Conservation (phyloP, 768 basidiomycete genomes). For the Rhodocollybia butyracea region DNA sequence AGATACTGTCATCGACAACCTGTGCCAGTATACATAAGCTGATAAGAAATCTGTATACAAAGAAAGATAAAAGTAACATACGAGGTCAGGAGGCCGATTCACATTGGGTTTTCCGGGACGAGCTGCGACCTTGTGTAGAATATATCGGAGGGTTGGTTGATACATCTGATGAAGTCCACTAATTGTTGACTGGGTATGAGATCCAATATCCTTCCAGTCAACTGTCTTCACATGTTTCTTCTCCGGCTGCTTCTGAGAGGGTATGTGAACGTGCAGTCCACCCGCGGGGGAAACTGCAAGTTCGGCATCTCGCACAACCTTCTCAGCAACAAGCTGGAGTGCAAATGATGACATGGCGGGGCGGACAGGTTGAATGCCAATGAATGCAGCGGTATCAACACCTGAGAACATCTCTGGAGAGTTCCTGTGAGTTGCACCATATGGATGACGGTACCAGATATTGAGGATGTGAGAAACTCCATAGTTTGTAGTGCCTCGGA, state of each 20-base stretch:
- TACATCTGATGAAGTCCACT: background rate
- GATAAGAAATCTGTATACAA: background rate
- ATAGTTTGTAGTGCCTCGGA: background rate
- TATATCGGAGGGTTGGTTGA: background rate
- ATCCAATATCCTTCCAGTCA: background rate
- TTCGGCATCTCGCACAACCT: background rate
- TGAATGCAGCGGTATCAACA: background rate
- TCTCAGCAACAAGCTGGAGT: constrained; percentile 2
- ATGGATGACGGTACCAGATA: background rate
- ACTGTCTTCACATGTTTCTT: background rate
- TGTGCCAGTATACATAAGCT: background rate
- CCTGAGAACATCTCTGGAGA: background rate
- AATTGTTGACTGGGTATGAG: background rate
- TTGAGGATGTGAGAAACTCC: background rate
- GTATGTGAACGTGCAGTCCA: constrained; percentile 13
- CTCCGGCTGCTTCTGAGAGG: background rate
- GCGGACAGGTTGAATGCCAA: constrained; percentile 2
- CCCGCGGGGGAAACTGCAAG: background rate
- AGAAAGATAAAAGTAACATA: background rate
- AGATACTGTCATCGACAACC: background rate
- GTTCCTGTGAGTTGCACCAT: background rate
- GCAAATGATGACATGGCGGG: constrained; percentile 9
- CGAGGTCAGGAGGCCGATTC: background rate
- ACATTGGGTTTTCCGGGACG: background rate
- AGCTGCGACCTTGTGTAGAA: background rate